Conservation (phyloP, 1,284 basidiomycete species). For the Peniophora sp. region DNA sequence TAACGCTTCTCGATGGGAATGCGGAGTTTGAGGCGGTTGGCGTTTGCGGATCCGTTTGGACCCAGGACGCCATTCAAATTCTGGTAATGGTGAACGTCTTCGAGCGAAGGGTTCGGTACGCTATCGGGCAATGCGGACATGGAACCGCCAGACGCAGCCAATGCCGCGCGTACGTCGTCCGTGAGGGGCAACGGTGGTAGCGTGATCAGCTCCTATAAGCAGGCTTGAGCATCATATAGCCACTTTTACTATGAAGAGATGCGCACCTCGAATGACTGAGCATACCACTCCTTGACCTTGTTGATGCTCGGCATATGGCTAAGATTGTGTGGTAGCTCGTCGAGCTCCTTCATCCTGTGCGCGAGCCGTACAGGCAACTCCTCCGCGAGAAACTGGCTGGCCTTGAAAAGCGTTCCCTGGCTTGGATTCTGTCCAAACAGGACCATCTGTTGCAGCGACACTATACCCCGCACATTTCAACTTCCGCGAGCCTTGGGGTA, state of each 20-base stretch:
- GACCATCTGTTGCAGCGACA: constrained; percentile 91
- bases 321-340: constrained; percentile 89
- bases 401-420: constrained; percentile 82
- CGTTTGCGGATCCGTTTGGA: constrained; percentile 23
- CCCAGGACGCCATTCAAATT: constrained; percentile 20
- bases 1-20: constrained; percentile 71
- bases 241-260: constrained; percentile 6
- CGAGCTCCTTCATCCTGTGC: constrained; percentile 94
- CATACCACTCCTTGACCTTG: constrained; percentile 98
- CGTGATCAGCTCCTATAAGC: constrained; percentile 71
- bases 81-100: constrained; percentile 27
- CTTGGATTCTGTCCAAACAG: constrained; percentile 82
- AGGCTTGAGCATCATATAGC: constrained; percentile 7
- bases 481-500: constrained; percentile 1
- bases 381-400: constrained; percentile 79
- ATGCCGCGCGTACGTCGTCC: constrained; percentile 57
- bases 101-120: constrained; percentile 62
- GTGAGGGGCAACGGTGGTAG: constrained; percentile 77
- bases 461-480: constrained; percentile 28
- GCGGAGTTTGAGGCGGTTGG: constrained; percentile 53
- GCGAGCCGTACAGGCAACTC: constrained; percentile 92
- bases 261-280: constrained; percentile 91
- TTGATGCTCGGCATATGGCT: constrained; percentile 90
- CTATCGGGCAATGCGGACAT: constrained; percentile 47
- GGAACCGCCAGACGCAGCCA: constrained; percentile 41